phyloP scores from a whole-genome alignment of 164 flowering plant genomes.

The Warburgia ugandensis region DNA sequence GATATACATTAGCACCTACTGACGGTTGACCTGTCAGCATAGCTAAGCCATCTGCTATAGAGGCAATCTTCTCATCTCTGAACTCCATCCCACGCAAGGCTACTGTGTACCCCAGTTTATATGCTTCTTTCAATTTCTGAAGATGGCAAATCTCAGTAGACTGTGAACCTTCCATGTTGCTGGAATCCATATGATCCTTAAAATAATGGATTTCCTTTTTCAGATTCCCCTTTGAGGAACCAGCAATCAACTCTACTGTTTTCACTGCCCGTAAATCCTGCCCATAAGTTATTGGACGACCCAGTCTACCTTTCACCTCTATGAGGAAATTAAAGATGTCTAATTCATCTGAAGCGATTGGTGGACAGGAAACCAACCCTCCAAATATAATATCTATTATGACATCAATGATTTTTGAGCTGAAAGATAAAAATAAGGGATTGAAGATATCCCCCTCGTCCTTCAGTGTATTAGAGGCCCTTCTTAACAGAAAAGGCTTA shows the following conservation, averaged over 20 bases:
- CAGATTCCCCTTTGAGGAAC: constrained; percentile 1
- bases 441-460: constrained; percentile 24
- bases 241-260: constrained; percentile 22
- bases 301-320: constrained; percentile 43
- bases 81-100: constrained; percentile 78
- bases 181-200: constrained; percentile 10
- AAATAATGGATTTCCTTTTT: constrained; percentile 48
- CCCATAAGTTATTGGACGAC: constrained; percentile 42
- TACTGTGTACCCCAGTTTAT: constrained; percentile 54
- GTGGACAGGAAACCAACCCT: constrained; percentile 52
- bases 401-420: constrained; percentile 17
- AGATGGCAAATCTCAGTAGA: constrained; percentile 21
- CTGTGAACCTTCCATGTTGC: constrained; percentile 7
- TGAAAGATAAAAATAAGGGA: constrained; percentile 22
- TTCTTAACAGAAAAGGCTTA: constrained; percentile 36
- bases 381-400: constrained; percentile 35
- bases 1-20: constrained; percentile 63
- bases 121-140: constrained; percentile 45
- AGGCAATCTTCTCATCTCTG: constrained; percentile 44
- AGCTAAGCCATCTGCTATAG: constrained; percentile 50
- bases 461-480: constrained; percentile 8
- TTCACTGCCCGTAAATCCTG: constrained; percentile 64
- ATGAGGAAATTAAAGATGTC: constrained; percentile 43
- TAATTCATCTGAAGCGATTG: constrained; percentile 60
- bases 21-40: constrained; percentile 75